These are phyloP conservation scores for Striga asiatica DNA, from an alignment of 257 asterid genomes.

Conservation along the genomic window DNA sequence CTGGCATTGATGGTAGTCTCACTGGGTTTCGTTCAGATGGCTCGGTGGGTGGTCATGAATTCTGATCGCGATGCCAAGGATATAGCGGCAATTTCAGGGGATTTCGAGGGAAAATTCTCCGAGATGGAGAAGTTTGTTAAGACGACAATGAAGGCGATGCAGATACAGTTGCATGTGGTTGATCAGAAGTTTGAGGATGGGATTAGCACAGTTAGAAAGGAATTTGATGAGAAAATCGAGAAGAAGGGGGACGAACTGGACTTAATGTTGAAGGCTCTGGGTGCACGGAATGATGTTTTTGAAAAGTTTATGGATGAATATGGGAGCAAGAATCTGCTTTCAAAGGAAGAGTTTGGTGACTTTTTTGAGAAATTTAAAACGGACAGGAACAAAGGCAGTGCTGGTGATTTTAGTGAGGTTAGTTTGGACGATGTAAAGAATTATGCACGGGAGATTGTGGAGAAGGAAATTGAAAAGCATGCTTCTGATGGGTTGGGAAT, in stretches of 20 bases:
- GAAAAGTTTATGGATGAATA: conserved; percentile 58
- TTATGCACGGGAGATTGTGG: conserved; percentile 57
- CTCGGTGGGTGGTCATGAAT: conserved; percentile 32
- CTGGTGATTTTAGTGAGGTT: conserved; percentile 19
- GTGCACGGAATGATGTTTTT: conserved; percentile 39
- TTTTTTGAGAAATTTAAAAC: conserved; percentile 58
- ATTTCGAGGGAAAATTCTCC: conserved; percentile 43
- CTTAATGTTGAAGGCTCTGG: conserved; percentile 51
- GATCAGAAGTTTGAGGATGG: conserved; percentile 45
- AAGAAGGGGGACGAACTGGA: conserved; percentile 30
- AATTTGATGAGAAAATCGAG: conserved; percentile 40
- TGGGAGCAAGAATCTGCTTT: conserved; percentile 31
- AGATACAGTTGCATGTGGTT: conserved; percentile 66
- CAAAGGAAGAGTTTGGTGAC: conserved; percentile 49
- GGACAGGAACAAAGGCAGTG: conserved; percentile 21
- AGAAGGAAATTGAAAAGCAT: conserved; percentile 69
- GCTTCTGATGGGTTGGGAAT: conserved; percentile 85
- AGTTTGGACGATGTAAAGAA: conserved; percentile 56
- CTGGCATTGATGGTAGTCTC: conserved; percentile 36
- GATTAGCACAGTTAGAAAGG: conserved; percentile 35
- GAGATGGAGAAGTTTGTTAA: conserved; percentile 50
- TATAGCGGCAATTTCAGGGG: conserved; percentile 35
- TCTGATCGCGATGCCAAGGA: conserved; percentile 22
- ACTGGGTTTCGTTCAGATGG: conserved; percentile 42
- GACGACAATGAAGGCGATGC: conserved; percentile 55